Evolutionary conservation across 1,284 basidiomycete genomes (phyloP).

Genomic region (Marasmius oreades): DNA sequence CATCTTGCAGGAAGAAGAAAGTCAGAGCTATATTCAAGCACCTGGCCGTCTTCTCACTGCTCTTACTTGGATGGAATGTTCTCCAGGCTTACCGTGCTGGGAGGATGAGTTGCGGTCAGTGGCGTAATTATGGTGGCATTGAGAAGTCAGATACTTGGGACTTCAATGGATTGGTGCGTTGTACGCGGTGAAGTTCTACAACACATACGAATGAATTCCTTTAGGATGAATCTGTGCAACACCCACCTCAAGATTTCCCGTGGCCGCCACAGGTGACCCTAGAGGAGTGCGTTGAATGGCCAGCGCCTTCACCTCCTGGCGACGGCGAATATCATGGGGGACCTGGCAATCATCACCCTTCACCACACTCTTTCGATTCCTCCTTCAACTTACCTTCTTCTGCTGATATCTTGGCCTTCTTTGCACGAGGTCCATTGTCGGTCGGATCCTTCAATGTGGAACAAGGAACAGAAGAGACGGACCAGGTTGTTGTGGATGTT

Average conservation of each 20-base stretch:
- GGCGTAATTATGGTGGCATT: neutral
- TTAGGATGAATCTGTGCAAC: neutral
- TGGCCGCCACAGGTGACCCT: conserved; percentile 8
- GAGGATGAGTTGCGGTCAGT: neutral
- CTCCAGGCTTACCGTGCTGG: neutral
- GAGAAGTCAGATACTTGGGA: neutral
- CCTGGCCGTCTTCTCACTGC: neutral
- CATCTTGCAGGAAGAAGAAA: neutral
- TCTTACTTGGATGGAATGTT: neutral
- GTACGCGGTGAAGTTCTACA: neutral
- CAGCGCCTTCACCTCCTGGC: neutral
- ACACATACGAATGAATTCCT: neutral
- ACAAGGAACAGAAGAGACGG: conserved; percentile 23
- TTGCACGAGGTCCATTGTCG: conserved; percentile 31
- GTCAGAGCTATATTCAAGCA: neutral
- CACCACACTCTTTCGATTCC: neutral
- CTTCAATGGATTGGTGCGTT: neutral
- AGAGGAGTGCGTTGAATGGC: conserved; percentile 11
- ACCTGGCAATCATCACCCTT: neutral
- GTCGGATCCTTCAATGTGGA: conserved; percentile 30
- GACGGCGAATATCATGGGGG: neutral
- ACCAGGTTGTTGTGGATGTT: conserved; percentile 30
- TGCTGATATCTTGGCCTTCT: conserved; percentile 31
- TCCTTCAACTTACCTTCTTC: conserved; percentile 35
- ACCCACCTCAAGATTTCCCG: neutral